These are phyloP conservation scores for Fusarium pilosicola DNA, from an alignment of 2,329 filamentous ascomycete genomes.

Conservation along the genomic window DNA sequence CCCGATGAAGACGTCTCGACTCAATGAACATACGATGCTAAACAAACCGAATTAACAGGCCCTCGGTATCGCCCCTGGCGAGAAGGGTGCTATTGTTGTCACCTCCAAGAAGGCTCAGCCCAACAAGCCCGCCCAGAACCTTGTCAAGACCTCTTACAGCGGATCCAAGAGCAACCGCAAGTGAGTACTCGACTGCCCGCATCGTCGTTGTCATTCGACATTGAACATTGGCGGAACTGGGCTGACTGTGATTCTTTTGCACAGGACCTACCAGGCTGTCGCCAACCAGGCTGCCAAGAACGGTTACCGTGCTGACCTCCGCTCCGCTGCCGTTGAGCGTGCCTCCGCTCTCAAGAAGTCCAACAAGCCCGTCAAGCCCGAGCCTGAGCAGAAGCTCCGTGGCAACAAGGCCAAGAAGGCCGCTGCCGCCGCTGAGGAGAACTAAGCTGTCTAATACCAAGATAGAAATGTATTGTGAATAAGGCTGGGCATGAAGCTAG, in stretches of 20 bases:
- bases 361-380: constrained; percentile 81
- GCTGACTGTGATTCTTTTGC: constrained; percentile 34
- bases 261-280: constrained; percentile 87
- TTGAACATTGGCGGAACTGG: neutral
- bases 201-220: neutral
- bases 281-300: constrained; percentile 84
- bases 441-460: constrained; percentile 41
- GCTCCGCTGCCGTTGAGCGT: constrained; percentile 82
- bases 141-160: constrained; percentile 74
- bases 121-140: constrained; percentile 77
- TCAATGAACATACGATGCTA: constrained; percentile 30
- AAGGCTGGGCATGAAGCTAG: constrained; percentile 33
- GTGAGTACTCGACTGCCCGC: constrained; percentile 45
- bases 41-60: constrained; percentile 65
- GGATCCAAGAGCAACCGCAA: constrained; percentile 81
- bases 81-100: constrained; percentile 83
- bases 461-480: constrained; percentile 32
- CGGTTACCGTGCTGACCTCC: constrained; percentile 85
- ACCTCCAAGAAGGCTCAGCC: constrained; percentile 83
- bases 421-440: constrained; percentile 57
- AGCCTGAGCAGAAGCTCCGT: constrained; percentile 77
- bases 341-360: constrained; percentile 85
- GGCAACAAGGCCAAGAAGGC: constrained; percentile 84
- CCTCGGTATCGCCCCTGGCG: constrained; percentile 78
- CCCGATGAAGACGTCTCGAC: constrained; percentile 21